Base-by-base conservation (phyloP, 2,329 filamentous ascomycete species). In the Magnaporthiopsis incrustans region DNA sequence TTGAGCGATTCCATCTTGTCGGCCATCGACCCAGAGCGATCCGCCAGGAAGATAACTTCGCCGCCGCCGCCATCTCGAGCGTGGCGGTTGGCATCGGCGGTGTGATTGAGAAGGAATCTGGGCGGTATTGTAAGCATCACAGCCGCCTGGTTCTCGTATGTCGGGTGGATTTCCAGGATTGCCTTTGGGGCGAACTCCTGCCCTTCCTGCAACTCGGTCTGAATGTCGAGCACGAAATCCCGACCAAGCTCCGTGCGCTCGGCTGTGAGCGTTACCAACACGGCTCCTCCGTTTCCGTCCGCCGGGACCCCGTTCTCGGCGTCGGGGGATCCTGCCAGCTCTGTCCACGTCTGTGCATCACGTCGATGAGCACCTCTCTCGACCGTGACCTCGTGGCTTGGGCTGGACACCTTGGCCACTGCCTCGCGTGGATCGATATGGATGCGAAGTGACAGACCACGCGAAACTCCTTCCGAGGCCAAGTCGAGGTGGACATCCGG, bases 1-100 rank as follows among this genome's bases (percentile, higher is more conserved):
- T 77, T 73, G 5, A 83, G 74, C 0, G 81, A 75, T 1, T 62
- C 64, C 8, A 85, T 85, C 59, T 81, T 83, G 50, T 71, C 71
- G 4, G 56, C 5, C 77, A 82, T 82, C 53, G 75, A 76, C 69
- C 71, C 72, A 68, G 71, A 77, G 1, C 57, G 65, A 50, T 68
- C 68, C 3, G 67, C 66, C 3, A 70, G 59, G 32, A 69, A 69
- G n/a, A 70, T 63, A 3, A 71, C 66, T 62, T 70, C 68, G 11
- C 65, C 59, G 4, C 8, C 8, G 33, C 33, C 5, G 27, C 60
- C 69, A 2, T 65, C 59, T 7, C 66, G 67, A 10, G 64, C 62
- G 50, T 61, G 58, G 3, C 62, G 62, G 12, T 61, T 38, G 1
- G 27, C 63, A 4, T 33, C 57, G 18, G 0, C 10, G 4, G 57